phyloP scores from a whole-genome alignment of 140 eudicot species.

The Flaveria floridana region DNA sequence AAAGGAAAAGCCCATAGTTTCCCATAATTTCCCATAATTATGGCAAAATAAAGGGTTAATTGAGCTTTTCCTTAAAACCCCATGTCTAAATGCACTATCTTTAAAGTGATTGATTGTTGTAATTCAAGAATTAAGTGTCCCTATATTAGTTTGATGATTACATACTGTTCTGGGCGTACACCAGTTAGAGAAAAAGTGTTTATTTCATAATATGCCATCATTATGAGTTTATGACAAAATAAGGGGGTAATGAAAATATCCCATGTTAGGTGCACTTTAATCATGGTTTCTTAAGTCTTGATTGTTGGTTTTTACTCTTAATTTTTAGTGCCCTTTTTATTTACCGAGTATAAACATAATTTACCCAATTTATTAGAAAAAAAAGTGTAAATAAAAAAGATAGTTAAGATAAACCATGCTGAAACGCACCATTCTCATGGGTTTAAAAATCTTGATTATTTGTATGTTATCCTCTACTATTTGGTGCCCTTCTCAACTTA shows the following conservation, averaged over 20 bases:
- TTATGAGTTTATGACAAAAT: conserved; percentile 27
- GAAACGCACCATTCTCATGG: conserved; percentile 2
- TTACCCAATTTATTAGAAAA: background rate
- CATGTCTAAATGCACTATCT: conserved; percentile 36
- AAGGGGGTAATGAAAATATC: conserved; percentile 23
- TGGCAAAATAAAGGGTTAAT: conserved; percentile 29
- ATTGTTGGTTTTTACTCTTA: background rate
- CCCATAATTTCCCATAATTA: too few relatives aligned
- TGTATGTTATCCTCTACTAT: background rate
- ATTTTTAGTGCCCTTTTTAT: conserved; percentile 3
- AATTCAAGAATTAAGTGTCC: conserved; percentile 18
- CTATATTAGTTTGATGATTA: conserved; percentile 28
- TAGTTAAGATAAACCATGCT: background rate
- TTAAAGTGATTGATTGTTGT: conserved; percentile 24
- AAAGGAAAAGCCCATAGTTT: conserved; percentile 25
- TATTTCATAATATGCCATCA: conserved; percentile 27
- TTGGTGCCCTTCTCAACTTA: background rate
- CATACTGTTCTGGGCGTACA: conserved; percentile 32
- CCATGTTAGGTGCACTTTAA: conserved; percentile 13
- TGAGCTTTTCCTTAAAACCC: conserved; percentile 23
- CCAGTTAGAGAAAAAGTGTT: conserved; percentile 16
- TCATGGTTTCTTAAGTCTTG: background rate
- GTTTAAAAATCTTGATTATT: background rate
- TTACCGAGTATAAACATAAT: background rate
- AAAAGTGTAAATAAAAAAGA: background rate